These are phyloP conservation scores for Naegleria lovaniensis DNA, from an alignment of 208 protist genomes.

Conservation along the genomic window DNA sequence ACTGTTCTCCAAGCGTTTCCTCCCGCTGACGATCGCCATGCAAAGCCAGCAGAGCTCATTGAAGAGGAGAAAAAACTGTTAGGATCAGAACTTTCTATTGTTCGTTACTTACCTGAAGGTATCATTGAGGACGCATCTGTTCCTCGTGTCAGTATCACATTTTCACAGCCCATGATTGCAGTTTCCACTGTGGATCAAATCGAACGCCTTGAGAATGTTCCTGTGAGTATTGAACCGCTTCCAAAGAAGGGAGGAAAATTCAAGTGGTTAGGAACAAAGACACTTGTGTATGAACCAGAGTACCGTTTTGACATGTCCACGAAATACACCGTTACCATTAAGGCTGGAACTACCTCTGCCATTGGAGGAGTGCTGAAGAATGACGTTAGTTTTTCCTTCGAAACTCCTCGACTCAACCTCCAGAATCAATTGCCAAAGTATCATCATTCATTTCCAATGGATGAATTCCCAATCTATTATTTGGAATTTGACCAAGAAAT, in stretches of 20 bases:
- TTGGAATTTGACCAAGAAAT: background rate
- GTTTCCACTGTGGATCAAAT: background rate
- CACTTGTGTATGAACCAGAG: background rate
- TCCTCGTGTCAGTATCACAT: background rate
- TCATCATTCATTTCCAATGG: background rate
- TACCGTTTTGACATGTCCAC: background rate
- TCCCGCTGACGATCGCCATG: background rate
- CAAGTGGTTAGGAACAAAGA: background rate
- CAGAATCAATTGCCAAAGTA: background rate
- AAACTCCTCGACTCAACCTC: background rate
- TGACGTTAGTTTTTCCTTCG: background rate
- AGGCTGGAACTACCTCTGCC: background rate
- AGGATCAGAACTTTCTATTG: background rate
- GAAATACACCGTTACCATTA: background rate
- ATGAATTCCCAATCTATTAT: background rate
- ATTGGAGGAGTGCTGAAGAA: too few relatives aligned
- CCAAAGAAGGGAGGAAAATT: background rate
- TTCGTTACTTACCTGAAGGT: constrained; percentile 12
- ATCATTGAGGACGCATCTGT: background rate
- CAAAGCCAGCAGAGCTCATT: background rate
- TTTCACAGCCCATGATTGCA: background rate
- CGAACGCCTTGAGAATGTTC: background rate
- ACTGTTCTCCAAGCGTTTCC: background rate
- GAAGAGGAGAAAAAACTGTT: background rate
- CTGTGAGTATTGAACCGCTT: background rate